phyloP scores from a whole-genome alignment of 2,329 filamentous ascomycete genomes.

The Juglanconis oblonga region DNA sequence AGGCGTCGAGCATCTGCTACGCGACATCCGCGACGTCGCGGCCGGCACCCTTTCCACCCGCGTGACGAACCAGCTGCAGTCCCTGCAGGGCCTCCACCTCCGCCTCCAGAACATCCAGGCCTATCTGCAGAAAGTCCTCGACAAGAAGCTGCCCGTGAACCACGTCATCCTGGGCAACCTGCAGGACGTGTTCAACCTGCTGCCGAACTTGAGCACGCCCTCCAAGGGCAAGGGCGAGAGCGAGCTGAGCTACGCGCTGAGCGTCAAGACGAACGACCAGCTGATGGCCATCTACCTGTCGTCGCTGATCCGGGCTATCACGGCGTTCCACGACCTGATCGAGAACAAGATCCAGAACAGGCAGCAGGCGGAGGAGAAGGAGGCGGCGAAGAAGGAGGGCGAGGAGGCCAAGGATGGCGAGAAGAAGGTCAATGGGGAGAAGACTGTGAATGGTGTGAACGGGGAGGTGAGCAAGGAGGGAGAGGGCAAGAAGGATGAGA shows the following conservation, averaged over 20 bases:
- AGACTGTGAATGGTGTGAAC: conserved; percentile 37
- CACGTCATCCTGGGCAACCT: conserved; percentile 96
- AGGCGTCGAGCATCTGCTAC: conserved; percentile 93
- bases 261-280: conserved; percentile 98
- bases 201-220: conserved; percentile 91
- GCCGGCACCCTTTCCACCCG: conserved; percentile 94
- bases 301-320: conserved; percentile 94
- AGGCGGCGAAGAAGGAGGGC: conserved; percentile 72
- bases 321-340: conserved; percentile 97
- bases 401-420: conserved; percentile 62
- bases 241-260: conserved; percentile 94
- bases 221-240: conserved; percentile 63
- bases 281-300: conserved; percentile 98
- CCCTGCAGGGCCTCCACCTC: conserved; percentile 90
- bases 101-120: conserved; percentile 91
- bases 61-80: conserved; percentile 96
- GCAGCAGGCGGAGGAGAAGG: conserved; percentile 94
- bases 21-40: conserved; percentile 96
- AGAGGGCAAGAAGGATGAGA: conserved; percentile 48
- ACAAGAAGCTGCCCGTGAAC: conserved; percentile 90
- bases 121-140: conserved; percentile 94
- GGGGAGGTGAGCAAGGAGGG: conserved; percentile 48
- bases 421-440: conserved; percentile 49
- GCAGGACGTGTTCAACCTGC: conserved; percentile 98
- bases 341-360: conserved; percentile 99